Percentiles rank a stretch among this genome's conserved stretches.
These are phyloP conservation scores for Phellinidium pouzarii DNA, from an alignment of 1,284 basidiomycete species.

Conservation along the genomic window DNA sequence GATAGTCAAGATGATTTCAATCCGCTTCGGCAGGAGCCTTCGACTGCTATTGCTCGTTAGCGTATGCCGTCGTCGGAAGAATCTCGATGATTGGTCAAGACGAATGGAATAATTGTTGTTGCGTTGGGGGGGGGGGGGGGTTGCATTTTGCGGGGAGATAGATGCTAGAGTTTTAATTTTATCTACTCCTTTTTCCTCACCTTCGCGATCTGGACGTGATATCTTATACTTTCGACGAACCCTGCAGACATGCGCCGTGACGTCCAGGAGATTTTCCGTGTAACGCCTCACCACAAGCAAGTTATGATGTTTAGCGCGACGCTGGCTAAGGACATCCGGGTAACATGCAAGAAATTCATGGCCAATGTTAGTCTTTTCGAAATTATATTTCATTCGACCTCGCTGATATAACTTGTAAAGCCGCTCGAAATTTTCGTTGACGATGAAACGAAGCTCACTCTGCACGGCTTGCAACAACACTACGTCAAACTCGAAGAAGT, in stretches of 20 bases:
- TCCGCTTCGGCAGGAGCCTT: background rate
- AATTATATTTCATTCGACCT: conserved; percentile 8
- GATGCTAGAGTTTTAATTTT: conserved; percentile 9
- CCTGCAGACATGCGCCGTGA: conserved; percentile 99
- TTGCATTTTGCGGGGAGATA: background rate
- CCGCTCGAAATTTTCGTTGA: conserved; percentile 99
- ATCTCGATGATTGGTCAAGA: conserved; percentile 4
- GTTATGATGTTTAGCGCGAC: conserved; percentile 99
- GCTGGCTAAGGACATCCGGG: conserved; percentile 92
- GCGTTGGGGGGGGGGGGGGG: no score
- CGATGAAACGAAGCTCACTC: conserved; percentile 97
- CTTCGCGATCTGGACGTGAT: conserved; percentile 41
- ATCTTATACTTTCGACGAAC: conserved; percentile 63
- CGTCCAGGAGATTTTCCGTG: conserved; percentile 99
- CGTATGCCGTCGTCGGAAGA: background rate
- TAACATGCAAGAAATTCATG: conserved; percentile 99
- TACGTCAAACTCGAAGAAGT: conserved; percentile 95
- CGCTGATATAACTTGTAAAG: conserved; percentile 37
- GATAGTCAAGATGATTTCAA: background rate
- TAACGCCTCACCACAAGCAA: conserved; percentile 99
- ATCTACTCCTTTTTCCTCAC: conserved; percentile 37
- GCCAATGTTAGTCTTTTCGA: conserved; percentile 69
- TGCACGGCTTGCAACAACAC: conserved; percentile 98
- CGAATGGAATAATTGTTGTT: background rate
- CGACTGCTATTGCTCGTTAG: background rate